Conservation (phyloP, 306 rosid species). For the Fragaria ananassa region DNA sequence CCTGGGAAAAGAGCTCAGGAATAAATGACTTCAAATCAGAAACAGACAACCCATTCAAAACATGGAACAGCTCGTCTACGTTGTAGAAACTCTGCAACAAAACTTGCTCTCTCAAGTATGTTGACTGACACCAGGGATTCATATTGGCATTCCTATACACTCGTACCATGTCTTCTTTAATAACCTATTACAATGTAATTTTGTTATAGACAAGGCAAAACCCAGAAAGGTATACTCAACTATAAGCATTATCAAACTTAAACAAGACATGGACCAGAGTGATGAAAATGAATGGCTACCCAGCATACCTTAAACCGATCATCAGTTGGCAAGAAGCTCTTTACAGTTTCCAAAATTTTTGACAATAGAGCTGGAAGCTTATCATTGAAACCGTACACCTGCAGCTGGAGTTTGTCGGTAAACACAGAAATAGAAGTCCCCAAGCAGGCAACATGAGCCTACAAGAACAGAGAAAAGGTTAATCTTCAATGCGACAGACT, state of each 20-base stretch:
- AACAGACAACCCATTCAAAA: slow-evolving; percentile 52
- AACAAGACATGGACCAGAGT: not conserved
- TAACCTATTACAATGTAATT: slow-evolving; percentile 52
- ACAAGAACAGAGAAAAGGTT: slow-evolving; percentile 24
- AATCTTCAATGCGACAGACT: not conserved
- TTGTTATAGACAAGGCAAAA: slow-evolving; percentile 27
- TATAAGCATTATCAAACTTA: not conserved
- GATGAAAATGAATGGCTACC: slow-evolving; percentile 17
- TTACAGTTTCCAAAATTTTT: slow-evolving; percentile 54
- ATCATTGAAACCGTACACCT: slow-evolving; percentile 83
- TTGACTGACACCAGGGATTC: slow-evolving; percentile 84
- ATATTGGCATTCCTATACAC: slow-evolving; percentile 73
- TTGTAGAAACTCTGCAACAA: slow-evolving; percentile 71
- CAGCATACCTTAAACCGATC: slow-evolving; percentile 67
- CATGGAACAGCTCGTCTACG: slow-evolving; percentile 54
- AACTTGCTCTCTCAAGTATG: slow-evolving; percentile 78
- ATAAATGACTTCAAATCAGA: slow-evolving; percentile 69
- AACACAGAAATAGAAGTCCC: slow-evolving; percentile 70
- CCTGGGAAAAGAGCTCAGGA: slow-evolving; percentile 82
- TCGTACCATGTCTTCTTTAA: slow-evolving; percentile 84
- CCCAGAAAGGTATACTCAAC: slow-evolving; percentile 13
- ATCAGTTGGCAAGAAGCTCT: slow-evolving; percentile 61
- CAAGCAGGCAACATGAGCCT: slow-evolving; percentile 90
- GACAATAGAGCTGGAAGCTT: slow-evolving; percentile 77
- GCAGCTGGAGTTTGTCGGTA: slow-evolving; percentile 79